Conservation (phyloP, 768 basidiomycete genomes). For the Leccinellum rugosiceps region DNA sequence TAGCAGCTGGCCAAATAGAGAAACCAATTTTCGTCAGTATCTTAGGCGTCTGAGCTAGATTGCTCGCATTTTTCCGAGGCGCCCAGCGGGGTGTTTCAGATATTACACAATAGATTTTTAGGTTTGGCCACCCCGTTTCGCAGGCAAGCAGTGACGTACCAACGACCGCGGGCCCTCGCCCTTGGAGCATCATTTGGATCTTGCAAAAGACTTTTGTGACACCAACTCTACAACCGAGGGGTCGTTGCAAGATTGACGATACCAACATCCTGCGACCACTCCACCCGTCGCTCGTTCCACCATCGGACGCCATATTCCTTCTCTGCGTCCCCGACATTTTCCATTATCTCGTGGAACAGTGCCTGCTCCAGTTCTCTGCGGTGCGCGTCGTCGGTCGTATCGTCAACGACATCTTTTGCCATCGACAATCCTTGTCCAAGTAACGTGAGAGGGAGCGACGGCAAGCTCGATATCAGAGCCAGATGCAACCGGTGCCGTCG, state of each 20-base stretch:
- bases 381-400: slow-evolving; percentile 27
- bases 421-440: slow-evolving; percentile 55
- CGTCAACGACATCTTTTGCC: slow-evolving; percentile 35
- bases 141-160: not conserved
- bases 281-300: slow-evolving; percentile 56
- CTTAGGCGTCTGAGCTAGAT: not conserved
- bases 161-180: no score
- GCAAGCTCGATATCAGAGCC: slow-evolving; percentile 60
- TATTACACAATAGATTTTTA: not conserved
- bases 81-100: no score
- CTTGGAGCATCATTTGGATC: not conserved
- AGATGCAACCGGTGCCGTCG: slow-evolving; percentile 56
- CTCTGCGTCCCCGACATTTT: slow-evolving; percentile 64
- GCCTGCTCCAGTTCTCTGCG: slow-evolving; percentile 51
- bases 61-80: no score
- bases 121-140: not conserved
- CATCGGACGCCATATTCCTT: slow-evolving; percentile 65
- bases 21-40: not conserved
- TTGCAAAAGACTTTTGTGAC: not conserved
- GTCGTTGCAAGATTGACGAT: not conserved
- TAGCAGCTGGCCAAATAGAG: no score
- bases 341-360: slow-evolving; percentile 60
- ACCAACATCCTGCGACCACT: slow-evolving; percentile 18
- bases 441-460: slow-evolving; percentile 56
- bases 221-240: slow-evolving; percentile 12